Conservation (phyloP, 2,329 filamentous ascomycete genomes). For the Aspergillus japonicus region DNA sequence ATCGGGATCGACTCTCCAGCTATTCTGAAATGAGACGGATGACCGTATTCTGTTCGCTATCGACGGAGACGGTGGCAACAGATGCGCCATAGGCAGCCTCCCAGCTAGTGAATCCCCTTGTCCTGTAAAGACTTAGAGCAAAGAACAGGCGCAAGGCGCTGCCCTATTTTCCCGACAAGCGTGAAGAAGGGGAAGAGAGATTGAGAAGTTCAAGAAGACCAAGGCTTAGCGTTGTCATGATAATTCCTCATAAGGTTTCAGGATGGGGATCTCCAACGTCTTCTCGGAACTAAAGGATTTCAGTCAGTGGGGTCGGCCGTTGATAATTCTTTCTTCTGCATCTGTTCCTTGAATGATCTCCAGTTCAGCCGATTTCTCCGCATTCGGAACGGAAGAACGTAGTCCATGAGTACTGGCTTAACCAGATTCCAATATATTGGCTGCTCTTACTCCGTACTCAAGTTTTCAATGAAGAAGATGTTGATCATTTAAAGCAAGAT, state of each 20-base stretch:
- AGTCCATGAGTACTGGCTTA: background rate
- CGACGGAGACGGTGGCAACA: background rate
- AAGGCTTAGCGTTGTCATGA: background rate
- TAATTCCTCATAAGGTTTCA: background rate
- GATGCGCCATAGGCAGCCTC: background rate
- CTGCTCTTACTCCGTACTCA: background rate
- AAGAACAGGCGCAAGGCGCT: background rate
- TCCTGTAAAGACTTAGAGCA: background rate
- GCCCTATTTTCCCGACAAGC: background rate
- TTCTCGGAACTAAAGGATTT: background rate
- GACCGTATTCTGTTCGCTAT: background rate
- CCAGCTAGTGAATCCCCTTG: background rate
- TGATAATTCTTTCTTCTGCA: background rate
- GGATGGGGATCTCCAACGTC: background rate
- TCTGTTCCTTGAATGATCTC: background rate
- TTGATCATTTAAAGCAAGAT: slow-evolving; percentile 2
- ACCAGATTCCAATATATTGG: slow-evolving; percentile 7
- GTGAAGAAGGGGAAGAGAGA: background rate
- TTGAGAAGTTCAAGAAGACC: background rate
- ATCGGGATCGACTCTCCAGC: background rate
- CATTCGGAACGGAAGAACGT: background rate
- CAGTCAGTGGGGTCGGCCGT: background rate
- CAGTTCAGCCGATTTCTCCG: background rate
- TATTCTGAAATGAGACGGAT: background rate
- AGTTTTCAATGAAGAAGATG: background rate